Evolutionary conservation across 139 green algal genomes (phyloP), one percentile per base, ranked within the genome.

Genomic region (Astrephomene gubernaculifera): DNA sequence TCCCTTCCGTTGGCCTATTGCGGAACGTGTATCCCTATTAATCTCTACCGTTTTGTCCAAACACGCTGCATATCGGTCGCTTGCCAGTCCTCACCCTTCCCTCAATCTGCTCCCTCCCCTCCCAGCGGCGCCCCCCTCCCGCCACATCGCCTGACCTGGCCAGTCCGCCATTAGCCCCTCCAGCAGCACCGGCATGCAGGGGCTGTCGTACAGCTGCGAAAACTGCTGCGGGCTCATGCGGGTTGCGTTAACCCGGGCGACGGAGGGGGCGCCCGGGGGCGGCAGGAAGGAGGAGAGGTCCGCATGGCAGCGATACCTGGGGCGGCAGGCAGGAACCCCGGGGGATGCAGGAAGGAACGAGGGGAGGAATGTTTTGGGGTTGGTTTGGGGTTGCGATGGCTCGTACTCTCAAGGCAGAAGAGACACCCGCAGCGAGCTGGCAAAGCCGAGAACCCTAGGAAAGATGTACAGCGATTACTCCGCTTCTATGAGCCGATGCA

Each of bases 241-340:
- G 4, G 31, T 43, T 2, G 78, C 78, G 41, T 25, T 10, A 31
- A 84, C 63, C 0, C 61, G 63, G 19, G 57, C 38, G n/a, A 84
- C 61, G 63, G 43, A 39, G 63, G 43, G 31, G 10, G 78, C 9
- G 25, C 44, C 76, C 7, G 78, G 41, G 36, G 78, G 78, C 9
- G 78, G 78, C 31, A 64, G 6, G 64, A 86, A 86, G 12, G 2
- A 3, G 65, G 39, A 25, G 24, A 86, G 49, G 79, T 86, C 79
- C 79, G 78, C 79, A 35, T 86, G 79, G 45, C 79, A 57, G 2
- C 79, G 61, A 45, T 78, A 84, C 78, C 76, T 83, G 76, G 8
- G 24, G 25, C 10, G 29, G 41, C 6, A 29, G 24, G 14, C 22
- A n/a, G 49, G 49, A 17, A 57, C n/a, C n/a, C 5, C 29, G 63